Base-by-base conservation (phyloP, 1,284 basidiomycete species). In the Trichosporon sp. region DNA sequence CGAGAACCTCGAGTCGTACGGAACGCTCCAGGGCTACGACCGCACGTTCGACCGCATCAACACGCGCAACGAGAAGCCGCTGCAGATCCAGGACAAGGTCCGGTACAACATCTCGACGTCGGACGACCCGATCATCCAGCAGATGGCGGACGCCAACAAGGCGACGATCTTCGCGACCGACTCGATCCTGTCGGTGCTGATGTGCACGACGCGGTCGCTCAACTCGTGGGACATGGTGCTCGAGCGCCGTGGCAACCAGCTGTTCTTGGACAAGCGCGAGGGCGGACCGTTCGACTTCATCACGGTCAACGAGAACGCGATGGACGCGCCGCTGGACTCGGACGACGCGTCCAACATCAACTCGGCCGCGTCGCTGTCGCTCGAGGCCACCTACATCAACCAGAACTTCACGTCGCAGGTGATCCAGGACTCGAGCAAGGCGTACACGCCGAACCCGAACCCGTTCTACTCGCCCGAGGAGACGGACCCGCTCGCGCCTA, bases 191-290 rank as follows among this genome's bases (percentile, higher is more conserved):
- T 91, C 92, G 71, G 91, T 98, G 21, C 89, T 99, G 73, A 99
- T 99, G 97, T 94, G 92, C 76, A 91, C 96, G 8, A 90, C 94
- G 6, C 88, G 97, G 74, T 95, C 95, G 15, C 92, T 98, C 70
- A 96, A 98, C 85, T 96, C 97, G 27, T 99, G 97, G 97, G 97
- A 99, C 82, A 94, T 99, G 72, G 92, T 99, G 73, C 91, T 99
- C 75, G 88, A 94, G 65, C 90, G 93, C 65, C 93, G 97, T 79
- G 95, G 94, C 51, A 90, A 95, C 85, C 93, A 91, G 82, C 85
- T 99, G 27, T 99, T 93, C 87, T 89, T 99, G 74, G 97, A 99
- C 87, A 99, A 99, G 85, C 92, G 97, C 69, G 95, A 97, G 81
- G 95, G 95, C 34, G 96, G 96, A 67, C 91, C 96, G 1, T 98